Percentiles rank a stretch among this genome's conserved stretches.
Conservation (phyloP, 352 stramenopile species). For the Globisporangium solare region DNA sequence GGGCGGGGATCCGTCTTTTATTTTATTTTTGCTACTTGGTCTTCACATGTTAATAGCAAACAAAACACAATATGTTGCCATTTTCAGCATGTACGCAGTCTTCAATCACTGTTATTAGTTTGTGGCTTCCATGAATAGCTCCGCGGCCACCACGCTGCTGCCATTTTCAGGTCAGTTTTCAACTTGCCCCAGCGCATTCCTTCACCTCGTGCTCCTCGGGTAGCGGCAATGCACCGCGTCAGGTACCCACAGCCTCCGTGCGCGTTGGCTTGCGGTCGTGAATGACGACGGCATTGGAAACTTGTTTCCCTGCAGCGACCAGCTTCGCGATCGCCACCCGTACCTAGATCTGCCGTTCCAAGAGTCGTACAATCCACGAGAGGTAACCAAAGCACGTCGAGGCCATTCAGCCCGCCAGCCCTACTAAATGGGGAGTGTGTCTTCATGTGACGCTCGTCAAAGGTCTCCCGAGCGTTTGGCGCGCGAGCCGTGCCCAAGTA, state of each 20-base stretch:
- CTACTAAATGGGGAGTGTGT: not conserved
- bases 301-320: conserved; percentile 31
- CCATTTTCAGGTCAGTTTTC: no score
- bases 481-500: conserved; percentile 50
- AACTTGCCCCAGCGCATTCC: no score
- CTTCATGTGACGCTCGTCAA: not conserved
- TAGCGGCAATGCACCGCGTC: conserved; percentile 44
- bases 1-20: no score
- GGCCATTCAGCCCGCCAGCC: not conserved
- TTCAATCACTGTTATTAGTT: no score
- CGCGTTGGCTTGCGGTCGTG: not conserved
- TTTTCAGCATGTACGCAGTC: no score
- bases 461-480: conserved; percentile 61
- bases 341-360: conserved; percentile 51
- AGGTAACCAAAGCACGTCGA: conserved; percentile 18
- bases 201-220: no score
- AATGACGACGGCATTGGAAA: not conserved
- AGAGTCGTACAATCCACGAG: conserved; percentile 49
- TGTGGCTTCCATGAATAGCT: no score
- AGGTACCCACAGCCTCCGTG: conserved; percentile 19
- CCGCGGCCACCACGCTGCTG: no score
- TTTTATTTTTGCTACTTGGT: no score
- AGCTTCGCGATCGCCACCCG: conserved; percentile 54
- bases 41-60: no score
- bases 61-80: no score